Evolutionary conservation across 768 basidiomycete genomes (phyloP).

Genomic region (Hygrophoropsis aurantiaca): DNA sequence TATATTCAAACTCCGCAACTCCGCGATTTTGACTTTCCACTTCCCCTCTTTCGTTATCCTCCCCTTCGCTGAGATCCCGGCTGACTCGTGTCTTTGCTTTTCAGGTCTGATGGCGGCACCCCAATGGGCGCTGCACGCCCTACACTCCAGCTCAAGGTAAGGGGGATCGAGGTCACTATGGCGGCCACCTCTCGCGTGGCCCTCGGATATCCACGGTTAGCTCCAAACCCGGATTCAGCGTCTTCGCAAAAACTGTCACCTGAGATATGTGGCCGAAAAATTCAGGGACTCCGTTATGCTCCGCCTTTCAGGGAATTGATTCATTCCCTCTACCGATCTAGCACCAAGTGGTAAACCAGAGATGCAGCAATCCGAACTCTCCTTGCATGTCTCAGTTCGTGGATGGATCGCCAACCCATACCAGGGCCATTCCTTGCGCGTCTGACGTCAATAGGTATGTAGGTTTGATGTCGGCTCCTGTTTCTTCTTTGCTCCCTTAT

Average conservation of each 20-base stretch:
- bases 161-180: background rate
- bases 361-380: too few species aligned
- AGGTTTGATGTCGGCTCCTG: background rate
- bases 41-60: constrained; percentile 8
- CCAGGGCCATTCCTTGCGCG: too few species aligned
- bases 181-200: background rate
- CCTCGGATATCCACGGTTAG: constrained; percentile 9
- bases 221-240: constrained; percentile 1
- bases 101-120: background rate
- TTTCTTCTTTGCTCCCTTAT: background rate
- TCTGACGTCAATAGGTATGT: constrained; percentile 10
- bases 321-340: background rate
- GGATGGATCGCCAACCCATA: too few species aligned
- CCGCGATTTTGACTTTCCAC: constrained; percentile 19
- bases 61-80: constrained; percentile 18
- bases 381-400: too few species aligned
- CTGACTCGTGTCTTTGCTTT: too few species aligned
- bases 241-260: constrained; percentile 12
- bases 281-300: constrained; percentile 20
- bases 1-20: constrained; percentile 23
- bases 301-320: background rate
- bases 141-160: background rate
- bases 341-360: background rate
- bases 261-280: constrained; percentile 16
- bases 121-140: background rate